These are phyloP conservation scores for Rubroboletus pulcherrimus DNA, from an alignment of 768 basidiomycete genomes.

Conservation along the genomic window DNA sequence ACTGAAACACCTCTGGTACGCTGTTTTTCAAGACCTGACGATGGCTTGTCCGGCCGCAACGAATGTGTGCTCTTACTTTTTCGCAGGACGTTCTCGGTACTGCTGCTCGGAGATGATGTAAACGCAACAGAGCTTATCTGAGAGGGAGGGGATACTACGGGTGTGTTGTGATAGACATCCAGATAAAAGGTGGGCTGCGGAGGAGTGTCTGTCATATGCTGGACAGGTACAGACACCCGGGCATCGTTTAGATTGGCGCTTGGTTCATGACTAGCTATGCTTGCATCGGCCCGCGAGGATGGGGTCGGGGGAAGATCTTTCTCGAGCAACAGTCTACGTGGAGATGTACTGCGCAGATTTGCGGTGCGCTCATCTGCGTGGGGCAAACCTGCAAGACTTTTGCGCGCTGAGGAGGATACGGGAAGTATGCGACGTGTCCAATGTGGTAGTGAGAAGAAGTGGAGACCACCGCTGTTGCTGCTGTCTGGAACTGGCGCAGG, in stretches of 20 bases:
- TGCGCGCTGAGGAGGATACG: slow-evolving; percentile 30
- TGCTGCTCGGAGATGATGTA: slow-evolving; percentile 18
- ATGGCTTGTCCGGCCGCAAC: slow-evolving; percentile 14
- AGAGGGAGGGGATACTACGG: slow-evolving; percentile 38
- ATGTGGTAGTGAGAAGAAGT: slow-evolving; percentile 63
- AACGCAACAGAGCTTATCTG: slow-evolving; percentile 52
- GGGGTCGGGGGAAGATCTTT: slow-evolving; percentile 54
- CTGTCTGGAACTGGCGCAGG: slow-evolving; percentile 42
- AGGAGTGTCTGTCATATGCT: slow-evolving; percentile 28
- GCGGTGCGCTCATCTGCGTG: slow-evolving; percentile 24
- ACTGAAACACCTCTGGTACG: slow-evolving; percentile 58
- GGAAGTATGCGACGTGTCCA: slow-evolving; percentile 54
- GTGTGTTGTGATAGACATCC: slow-evolving; percentile 53
- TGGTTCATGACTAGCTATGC: background rate
- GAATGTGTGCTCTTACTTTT: slow-evolving; percentile 52
- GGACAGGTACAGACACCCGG: slow-evolving; percentile 18
- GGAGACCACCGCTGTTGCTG: slow-evolving; percentile 23
- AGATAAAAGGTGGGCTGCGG: slow-evolving; percentile 56
- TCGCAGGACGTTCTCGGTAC: slow-evolving; percentile 32
- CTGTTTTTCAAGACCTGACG: slow-evolving; percentile 18
- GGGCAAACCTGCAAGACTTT: slow-evolving; percentile 23
- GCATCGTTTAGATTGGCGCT: slow-evolving; percentile 6
- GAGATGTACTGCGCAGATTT: slow-evolving; percentile 14
- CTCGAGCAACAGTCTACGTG: slow-evolving; percentile 19
- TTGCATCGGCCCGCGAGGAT: slow-evolving; percentile 6